Base-by-base conservation (phyloP, 345 rosid genomes). In the Carallia pectinifolia region DNA sequence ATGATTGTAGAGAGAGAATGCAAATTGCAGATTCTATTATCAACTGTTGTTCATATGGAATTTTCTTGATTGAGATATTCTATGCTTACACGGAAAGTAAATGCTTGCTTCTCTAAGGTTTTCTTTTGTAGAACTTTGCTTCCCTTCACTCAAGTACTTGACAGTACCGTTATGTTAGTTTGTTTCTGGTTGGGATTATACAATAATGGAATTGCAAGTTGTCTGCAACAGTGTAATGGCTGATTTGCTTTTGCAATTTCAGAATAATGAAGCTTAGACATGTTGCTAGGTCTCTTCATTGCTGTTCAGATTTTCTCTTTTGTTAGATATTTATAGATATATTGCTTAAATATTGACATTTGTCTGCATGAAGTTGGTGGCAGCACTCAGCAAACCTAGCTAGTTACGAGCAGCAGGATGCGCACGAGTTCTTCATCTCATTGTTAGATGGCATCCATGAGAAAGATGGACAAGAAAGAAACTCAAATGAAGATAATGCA, bases 381-480 rank as follows among this genome's bases (percentile, higher is more conserved):
- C 79, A 71, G 67, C 75, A 76, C 71, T 70, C 75, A 6, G 52
- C 75, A 53, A 76, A 76, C 71, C 75, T 76, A 39, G 79, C 79
- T 53, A 60, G 79, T 33, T 76, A 76, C 40, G 79, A 76, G 60
- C 68, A 76, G 64, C 79, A 76, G 63, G 79, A 76, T 70, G 79
- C 79, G 66, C 79, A 76, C 34, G 79, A 76, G 61, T 70, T 76
- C 73, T 76, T 76, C 79, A 76, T 76, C 54, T 70, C 79, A 55
- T 37, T 76, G 62, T 70, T 76, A 62, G 79, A 65, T 44, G 71
- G 64, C 12, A 71, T 76, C 58, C 79, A 76, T 59, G 79, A 76
- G 58, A 76, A 23, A 61, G 75, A 61, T 55, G 71, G 65, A 58
- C 64, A 59, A 59, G 78, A 44, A 31, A 34, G 23, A 27, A 48